Base-by-base conservation (phyloP, 2,329 filamentous ascomycete genomes). In the Pseudocercospora cruenta region DNA sequence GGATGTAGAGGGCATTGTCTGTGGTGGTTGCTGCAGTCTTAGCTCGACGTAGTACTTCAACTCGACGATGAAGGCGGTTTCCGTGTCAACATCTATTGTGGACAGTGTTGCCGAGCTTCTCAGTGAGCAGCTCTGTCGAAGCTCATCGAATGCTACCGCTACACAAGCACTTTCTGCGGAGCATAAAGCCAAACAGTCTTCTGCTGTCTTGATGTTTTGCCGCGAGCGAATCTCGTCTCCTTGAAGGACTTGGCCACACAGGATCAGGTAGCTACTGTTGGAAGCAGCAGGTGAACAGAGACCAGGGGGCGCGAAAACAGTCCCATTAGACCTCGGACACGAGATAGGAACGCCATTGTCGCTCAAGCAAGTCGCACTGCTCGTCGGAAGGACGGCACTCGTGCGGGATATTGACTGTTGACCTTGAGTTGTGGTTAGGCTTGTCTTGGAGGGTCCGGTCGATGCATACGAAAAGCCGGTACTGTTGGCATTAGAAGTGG, bases 321-420 rank as follows among this genome's bases (percentile, higher is more conserved):
- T 57, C n/a, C 24, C 53, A 57, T 28, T 57, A n/a, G 53, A 57
- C n/a, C 53, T 57, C 28, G 53, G 53, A 57, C 53, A 57, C 28
- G 53, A 57, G 9, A 57, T 2, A 21, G 24, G 53, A 12, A 57
- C 14, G 9, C 12, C 28, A n/a, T 33, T 33, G 53, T 57, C 24
- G 12, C 24, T n/a, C 53, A 57, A 12, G 24, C 53, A 49, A 49
- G 45, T 22, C 14, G 45, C 45, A 7, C 45, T 49, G 45, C 45
- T 49, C 45, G 45, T 49, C 45, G 45, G 19, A 24, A 49, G 45
- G 45, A 49, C 45, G n/a, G 45, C 10, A 24, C 45, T 49, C 16
- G 45, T 49, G 45, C 45, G 45, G n/a, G 53, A 57, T 24, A 26
- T 57, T 7, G 53, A 57, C 14, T 28, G 53, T 33, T 28, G n/a